Evolutionary conservation across 306 rosid genomes (phyloP).

Genomic region (Canavalia gladiata): DNA sequence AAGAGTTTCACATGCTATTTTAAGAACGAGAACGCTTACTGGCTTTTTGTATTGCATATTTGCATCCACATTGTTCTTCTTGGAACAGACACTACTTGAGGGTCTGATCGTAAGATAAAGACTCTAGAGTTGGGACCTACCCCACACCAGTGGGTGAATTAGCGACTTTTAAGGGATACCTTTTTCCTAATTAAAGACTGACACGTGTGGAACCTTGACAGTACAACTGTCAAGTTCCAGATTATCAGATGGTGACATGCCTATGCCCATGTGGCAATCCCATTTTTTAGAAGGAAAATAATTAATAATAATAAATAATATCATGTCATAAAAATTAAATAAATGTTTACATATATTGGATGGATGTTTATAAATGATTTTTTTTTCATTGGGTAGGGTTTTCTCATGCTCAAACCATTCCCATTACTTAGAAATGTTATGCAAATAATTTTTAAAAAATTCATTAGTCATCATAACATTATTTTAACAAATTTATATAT

Average conservation of each 20-base stretch:
- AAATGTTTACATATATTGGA: too few relatives aligned
- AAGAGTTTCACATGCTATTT: slow-evolving; percentile 53
- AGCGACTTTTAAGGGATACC: slow-evolving; percentile 36
- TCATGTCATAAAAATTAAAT: too few relatives aligned
- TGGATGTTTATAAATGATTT: too few relatives aligned
- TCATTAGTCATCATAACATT: too few relatives aligned
- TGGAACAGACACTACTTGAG: slow-evolving; percentile 48
- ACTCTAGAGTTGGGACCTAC: slow-evolving; percentile 30
- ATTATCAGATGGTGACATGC: slow-evolving; percentile 38
- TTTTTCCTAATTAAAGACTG: slow-evolving; percentile 51
- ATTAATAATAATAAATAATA: too few relatives aligned
- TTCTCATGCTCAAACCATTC: too few relatives aligned
- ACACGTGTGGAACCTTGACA: slow-evolving; percentile 55
- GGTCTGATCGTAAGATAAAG: slow-evolving; percentile 32
- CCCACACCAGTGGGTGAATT: slow-evolving; percentile 45
- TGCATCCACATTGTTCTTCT: slow-evolving; percentile 38
- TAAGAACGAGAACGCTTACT: slow-evolving; percentile 8
- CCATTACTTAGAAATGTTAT: too few relatives aligned
- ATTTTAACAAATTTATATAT: too few relatives aligned
- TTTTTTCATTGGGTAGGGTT: too few relatives aligned
- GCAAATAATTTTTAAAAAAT: too few relatives aligned
- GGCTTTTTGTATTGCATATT: slow-evolving; percentile 45
- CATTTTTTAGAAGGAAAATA: background rate
- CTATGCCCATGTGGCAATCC: slow-evolving; percentile 28
- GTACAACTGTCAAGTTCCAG: slow-evolving; percentile 46